These are phyloP conservation scores for Dipteronia dyeriana DNA, from an alignment of 345 rosid genomes.

Conservation along the genomic window DNA sequence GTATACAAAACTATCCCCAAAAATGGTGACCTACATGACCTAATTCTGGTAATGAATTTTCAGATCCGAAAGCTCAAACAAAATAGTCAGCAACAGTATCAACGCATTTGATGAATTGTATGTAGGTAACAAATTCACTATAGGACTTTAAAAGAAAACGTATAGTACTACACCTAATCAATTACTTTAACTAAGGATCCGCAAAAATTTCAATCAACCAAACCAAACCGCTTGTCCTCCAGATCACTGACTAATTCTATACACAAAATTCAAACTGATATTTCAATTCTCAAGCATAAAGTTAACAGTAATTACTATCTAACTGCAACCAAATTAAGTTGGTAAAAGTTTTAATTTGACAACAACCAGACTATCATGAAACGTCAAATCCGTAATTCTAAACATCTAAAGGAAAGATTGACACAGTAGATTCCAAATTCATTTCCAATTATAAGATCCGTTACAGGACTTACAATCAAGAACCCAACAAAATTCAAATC, in stretches of 20 bases:
- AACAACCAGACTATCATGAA: neutral
- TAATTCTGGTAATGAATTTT: neutral
- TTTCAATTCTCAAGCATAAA: neutral
- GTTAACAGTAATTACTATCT: neutral
- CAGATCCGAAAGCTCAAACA: neutral
- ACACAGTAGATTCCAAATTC: neutral
- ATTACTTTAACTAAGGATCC: neutral
- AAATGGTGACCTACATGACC: neutral
- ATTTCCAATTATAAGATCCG: slow-evolving; percentile 17
- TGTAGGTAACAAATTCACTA: neutral
- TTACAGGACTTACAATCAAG: neutral
- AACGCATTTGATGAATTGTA: neutral
- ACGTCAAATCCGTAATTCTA: neutral
- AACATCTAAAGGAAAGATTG: neutral
- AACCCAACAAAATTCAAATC: slow-evolving; percentile 20
- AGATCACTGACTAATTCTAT: neutral
- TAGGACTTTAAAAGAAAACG: neutral
- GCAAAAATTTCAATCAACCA: neutral
- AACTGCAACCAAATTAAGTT: neutral
- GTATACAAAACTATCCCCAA: neutral
- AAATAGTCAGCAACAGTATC: neutral
- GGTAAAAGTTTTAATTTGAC: neutral
- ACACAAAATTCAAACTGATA: neutral
- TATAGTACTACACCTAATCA: neutral
- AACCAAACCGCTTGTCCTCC: neutral